A percentile compares a stretch with the other conserved stretches of the same genome.
phyloP scores from a whole-genome alignment of 352 stramenopile genomes.

The Halophytophthora batemanensis region DNA sequence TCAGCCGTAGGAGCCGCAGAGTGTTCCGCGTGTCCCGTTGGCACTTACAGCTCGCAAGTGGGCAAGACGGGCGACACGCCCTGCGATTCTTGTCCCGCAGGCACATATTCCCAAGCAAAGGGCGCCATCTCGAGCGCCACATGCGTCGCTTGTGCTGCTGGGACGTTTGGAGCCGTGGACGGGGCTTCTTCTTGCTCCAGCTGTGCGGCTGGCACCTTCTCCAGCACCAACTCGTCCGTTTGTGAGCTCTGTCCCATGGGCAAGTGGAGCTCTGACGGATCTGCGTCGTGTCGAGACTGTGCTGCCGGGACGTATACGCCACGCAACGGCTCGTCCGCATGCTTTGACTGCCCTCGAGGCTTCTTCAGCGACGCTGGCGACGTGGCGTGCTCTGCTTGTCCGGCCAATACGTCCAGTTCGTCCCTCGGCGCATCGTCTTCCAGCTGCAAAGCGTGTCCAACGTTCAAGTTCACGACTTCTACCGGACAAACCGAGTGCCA shows the following conservation, averaged over 20 bases:
- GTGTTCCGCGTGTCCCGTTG: conserved; percentile 45
- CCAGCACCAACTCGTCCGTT: conserved; percentile 29
- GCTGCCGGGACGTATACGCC: conserved; percentile 45
- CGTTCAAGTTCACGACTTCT: conserved; percentile 32
- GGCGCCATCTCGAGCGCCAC: conserved; percentile 27
- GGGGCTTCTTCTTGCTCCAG: conserved; percentile 20
- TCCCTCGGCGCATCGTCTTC: conserved; percentile 17
- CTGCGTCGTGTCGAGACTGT: conserved; percentile 38
- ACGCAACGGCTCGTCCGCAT: conserved; percentile 30
- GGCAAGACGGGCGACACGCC: conserved; percentile 32
- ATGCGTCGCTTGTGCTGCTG: conserved; percentile 29
- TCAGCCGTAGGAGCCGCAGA: conserved; percentile 34
- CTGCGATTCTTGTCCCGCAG: conserved; percentile 48
- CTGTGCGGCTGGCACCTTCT: conserved; percentile 38
- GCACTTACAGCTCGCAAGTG: conserved; percentile 42
- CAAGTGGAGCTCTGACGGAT: conserved; percentile 35
- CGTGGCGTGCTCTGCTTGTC: conserved; percentile 36
- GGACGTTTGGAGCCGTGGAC: conserved; percentile 14
- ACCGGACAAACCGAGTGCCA: conserved; percentile 30
- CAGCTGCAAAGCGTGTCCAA: conserved; percentile 31
- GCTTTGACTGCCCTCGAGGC: conserved; percentile 50
- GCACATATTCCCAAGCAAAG: conserved; percentile 38
- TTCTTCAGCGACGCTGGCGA: conserved; percentile 52
- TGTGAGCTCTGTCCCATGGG: conserved; percentile 44
- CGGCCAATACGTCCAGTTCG: conserved; percentile 45